These are phyloP conservation scores for Pestalotiopsis sp. DNA, from an alignment of 2,329 filamentous ascomycete species.

Conservation along the genomic window DNA sequence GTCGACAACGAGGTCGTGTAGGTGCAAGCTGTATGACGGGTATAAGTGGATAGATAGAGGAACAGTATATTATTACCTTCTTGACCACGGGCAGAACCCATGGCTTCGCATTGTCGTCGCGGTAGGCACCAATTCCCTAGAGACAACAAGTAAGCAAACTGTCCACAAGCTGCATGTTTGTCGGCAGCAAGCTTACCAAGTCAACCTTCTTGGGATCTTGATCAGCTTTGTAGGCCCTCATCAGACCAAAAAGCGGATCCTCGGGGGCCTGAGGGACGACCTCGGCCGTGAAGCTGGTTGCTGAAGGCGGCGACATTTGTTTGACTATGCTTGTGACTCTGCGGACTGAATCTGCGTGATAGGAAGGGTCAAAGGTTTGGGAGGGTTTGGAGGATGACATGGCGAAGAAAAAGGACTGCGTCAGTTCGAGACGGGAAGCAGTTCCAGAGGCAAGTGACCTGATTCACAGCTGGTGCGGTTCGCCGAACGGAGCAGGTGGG, in stretches of 20 bases:
- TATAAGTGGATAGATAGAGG: slow-evolving; percentile 8
- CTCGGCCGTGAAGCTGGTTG: slow-evolving; percentile 73
- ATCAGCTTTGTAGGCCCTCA: slow-evolving; percentile 84
- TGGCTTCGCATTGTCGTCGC: slow-evolving; percentile 92
- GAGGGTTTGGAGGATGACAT: slow-evolving; percentile 29
- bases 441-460: background rate
- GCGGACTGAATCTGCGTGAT: slow-evolving; percentile 44
- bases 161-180: slow-evolving; percentile 11
- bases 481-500: slow-evolving; percentile 10
- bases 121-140: slow-evolving; percentile 83
- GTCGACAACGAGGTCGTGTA: background rate
- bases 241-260: slow-evolving; percentile 91
- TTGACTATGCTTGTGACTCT: slow-evolving; percentile 62
- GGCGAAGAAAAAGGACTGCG: slow-evolving; percentile 14
- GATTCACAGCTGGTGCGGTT: slow-evolving; percentile 3
- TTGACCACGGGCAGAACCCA: slow-evolving; percentile 97
- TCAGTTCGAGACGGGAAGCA: background rate
- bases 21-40: background rate
- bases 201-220: slow-evolving; percentile 81
- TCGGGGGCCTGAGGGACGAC: slow-evolving; percentile 87
- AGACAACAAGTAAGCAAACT: slow-evolving; percentile 13
- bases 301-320: slow-evolving; percentile 67
- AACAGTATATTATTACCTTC: slow-evolving; percentile 63
- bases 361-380: slow-evolving; percentile 39
- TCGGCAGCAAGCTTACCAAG: slow-evolving; percentile 58